Evolutionary conservation across 305 asterid species (phyloP).

Genomic region (Fraxinus ornus): DNA sequence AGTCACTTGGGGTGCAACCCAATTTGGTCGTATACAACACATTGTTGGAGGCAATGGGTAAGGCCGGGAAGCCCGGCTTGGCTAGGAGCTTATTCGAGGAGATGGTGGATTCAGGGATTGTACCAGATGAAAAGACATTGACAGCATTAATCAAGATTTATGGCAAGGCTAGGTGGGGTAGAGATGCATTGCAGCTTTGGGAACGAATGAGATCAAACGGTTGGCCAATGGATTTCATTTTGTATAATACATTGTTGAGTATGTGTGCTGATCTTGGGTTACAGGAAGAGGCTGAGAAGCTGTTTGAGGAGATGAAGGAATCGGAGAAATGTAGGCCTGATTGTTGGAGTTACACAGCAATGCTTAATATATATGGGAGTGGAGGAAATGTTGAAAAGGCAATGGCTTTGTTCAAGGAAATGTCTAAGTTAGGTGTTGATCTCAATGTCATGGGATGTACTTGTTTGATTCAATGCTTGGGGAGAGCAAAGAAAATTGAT

Average conservation of each 20-base stretch:
- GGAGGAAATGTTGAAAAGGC: constrained; percentile 78
- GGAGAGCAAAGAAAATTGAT: constrained; percentile 66
- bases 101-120: constrained; percentile 72
- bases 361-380: constrained; percentile 87
- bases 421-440: constrained; percentile 48
- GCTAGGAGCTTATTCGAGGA: constrained; percentile 87
- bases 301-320: constrained; percentile 75
- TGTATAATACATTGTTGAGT: constrained; percentile 79
- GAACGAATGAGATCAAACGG: constrained; percentile 72
- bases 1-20: constrained; percentile 65
- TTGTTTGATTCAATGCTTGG: constrained; percentile 84
- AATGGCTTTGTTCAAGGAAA: constrained; percentile 71
- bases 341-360: constrained; percentile 86
- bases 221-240: constrained; percentile 88
- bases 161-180: constrained; percentile 92
- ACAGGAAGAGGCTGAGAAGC: constrained; percentile 73
- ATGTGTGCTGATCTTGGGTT: constrained; percentile 98
- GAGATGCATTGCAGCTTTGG: constrained; percentile 85
- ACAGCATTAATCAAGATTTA: constrained; percentile 85
- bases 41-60: constrained; percentile 81
- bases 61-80: constrained; percentile 85
- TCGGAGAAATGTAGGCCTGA: constrained; percentile 60
- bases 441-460: constrained; percentile 96
- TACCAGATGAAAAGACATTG: constrained; percentile 73
- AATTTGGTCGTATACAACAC: constrained; percentile 86